Base-by-base conservation (phyloP, 2,329 filamentous ascomycete genomes). In the Alternaria panax region DNA sequence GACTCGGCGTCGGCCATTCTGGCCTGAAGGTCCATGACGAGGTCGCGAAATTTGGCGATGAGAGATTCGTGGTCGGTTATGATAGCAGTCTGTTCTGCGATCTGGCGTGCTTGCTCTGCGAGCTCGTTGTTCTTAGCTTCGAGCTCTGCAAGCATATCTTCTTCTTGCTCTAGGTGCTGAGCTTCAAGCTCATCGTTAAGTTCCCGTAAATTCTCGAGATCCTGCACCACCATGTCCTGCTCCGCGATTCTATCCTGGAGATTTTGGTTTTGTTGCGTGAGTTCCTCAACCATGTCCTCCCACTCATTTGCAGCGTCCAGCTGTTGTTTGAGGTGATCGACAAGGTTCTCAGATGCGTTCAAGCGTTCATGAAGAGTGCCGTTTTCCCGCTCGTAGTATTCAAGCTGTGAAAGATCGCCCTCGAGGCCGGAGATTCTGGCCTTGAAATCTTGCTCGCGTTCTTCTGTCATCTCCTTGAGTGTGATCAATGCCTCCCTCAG, bases 111-210 rank as follows among this genome's bases (percentile, higher is more conserved):
- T 71, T 96, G 91, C 73, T 98, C 94, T n/a, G 87, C 84, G 64
- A 97, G 91, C 60, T 97, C 81, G 54, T 85, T 87, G 65, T 97
- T 93, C 76, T 91, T 92, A 79, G 92, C 91, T 74, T 97, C 93
- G 55, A 98, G 87, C 70, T 97, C 93, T 69, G 96, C 91, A 75
- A 97, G 93, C 79, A 99, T 87, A 75, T 98, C 93, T 77, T 94
- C 96, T 75, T 96, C 92, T 34, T 93, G 92, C 73, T 97, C 93
- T 4, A 95, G 87, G 73, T 97, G 93, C 73, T 97, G 97, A 69
- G 92, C 87, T 75, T 97, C 93, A 4, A 99, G 87, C 78, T 99
- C 95, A 71, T 98, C 93, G 69, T 92, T 96, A 68, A 98, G 88
- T 74, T 99, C 94, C 75, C 93, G 93, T 53, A 98, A 81, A 60